These are phyloP conservation scores for Saprolegnia diclina DNA, from an alignment of 352 stramenopile genomes.

Conservation along the genomic window DNA sequence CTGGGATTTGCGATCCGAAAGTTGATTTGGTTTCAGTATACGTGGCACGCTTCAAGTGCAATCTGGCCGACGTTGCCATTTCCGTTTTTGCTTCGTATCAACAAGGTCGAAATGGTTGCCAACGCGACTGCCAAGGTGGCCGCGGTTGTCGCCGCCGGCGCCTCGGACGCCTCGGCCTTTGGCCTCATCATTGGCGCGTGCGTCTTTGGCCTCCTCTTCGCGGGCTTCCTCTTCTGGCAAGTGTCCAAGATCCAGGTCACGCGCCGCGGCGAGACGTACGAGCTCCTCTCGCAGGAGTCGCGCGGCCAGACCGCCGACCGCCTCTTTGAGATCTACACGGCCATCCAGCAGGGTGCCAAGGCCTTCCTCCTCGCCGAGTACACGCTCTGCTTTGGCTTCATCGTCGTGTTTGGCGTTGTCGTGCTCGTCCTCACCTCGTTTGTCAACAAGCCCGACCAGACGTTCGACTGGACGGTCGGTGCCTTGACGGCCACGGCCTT, in stretches of 20 bases:
- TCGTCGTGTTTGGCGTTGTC: conserved; percentile 81
- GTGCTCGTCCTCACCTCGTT: conserved; percentile 90
- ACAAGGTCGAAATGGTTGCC: conserved; percentile 24
- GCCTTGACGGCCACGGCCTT: conserved; percentile 95
- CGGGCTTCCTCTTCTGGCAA: conserved; percentile 81
- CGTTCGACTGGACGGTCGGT: conserved; percentile 87
- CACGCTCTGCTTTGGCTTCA: conserved; percentile 96
- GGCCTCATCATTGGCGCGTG: conserved; percentile 30
- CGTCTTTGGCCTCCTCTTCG: conserved; percentile 79
- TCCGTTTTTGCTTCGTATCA: conserved; percentile 24
- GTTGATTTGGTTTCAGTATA: neutral
- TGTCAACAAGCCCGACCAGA: conserved; percentile 77
- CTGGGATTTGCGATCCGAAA: neutral
- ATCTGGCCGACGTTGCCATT: conserved; percentile 15
- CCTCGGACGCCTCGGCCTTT: conserved; percentile 19
- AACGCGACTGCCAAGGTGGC: neutral
- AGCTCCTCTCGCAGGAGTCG: conserved; percentile 62
- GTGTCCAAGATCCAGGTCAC: conserved; percentile 86
- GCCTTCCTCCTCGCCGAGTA: conserved; percentile 98
- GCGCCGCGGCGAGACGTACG: conserved; percentile 74
- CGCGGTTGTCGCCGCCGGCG: conserved; percentile 3
- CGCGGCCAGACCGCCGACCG: conserved; percentile 78
- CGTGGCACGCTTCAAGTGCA: neutral
- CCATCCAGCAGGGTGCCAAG: conserved; percentile 97
- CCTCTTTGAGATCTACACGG: conserved; percentile 90